Conservation (phyloP, 768 basidiomycete species). For the Tylopilus sp. region DNA sequence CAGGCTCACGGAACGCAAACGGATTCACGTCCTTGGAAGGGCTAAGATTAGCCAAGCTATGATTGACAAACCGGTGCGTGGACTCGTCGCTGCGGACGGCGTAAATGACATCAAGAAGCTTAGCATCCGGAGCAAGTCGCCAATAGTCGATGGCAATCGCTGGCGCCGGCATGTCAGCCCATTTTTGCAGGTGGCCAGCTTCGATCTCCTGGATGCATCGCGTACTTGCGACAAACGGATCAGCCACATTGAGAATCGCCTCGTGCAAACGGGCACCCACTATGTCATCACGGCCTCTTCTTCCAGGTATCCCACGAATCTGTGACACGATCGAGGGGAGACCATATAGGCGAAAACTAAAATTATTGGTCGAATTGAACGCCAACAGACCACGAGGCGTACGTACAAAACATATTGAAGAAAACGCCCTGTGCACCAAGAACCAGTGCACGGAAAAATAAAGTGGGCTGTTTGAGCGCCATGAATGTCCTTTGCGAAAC, state of each 20-base stretch:
- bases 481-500: slow-evolving; percentile 77
- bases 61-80: slow-evolving; percentile 94
- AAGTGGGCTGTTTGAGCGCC: slow-evolving; percentile 78
- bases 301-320: slow-evolving; percentile 89
- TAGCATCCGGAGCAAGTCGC: slow-evolving; percentile 71
- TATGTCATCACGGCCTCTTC: slow-evolving; percentile 96
- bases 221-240: slow-evolving; percentile 46
- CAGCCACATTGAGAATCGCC: slow-evolving; percentile 17
- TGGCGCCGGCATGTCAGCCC: slow-evolving; percentile 74
- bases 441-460: slow-evolving; percentile 77
- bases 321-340: slow-evolving; percentile 74
- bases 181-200: slow-evolving; percentile 74
- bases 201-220: slow-evolving; percentile 82
- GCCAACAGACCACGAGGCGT: slow-evolving; percentile 9
- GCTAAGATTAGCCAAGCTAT: slow-evolving; percentile 87
- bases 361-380: slow-evolving; percentile 13
- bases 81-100: slow-evolving; percentile 92
- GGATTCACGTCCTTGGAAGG: slow-evolving; percentile 80
- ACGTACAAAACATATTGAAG: slow-evolving; percentile 83
- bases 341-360: slow-evolving; percentile 75
- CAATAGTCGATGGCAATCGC: slow-evolving; percentile 95
- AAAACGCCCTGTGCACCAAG: slow-evolving; percentile 92
- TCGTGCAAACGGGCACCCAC: slow-evolving; percentile 40
- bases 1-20: slow-evolving; percentile 84
- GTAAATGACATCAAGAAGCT: slow-evolving; percentile 83